Evolutionary conservation across 2,329 filamentous ascomycete genomes (phyloP).

Genomic region (Botryotinia calthae): DNA sequence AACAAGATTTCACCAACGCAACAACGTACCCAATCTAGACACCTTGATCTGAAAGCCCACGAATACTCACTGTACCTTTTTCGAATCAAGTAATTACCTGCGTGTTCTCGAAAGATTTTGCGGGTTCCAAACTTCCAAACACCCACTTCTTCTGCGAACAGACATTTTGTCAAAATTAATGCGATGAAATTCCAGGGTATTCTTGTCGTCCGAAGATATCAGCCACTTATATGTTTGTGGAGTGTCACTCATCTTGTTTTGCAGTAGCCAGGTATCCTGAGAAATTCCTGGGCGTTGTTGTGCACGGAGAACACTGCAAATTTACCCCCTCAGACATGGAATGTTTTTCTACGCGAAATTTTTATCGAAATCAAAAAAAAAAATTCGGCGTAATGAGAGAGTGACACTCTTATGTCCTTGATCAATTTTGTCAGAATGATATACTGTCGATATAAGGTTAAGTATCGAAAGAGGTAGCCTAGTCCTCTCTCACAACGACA

Average conservation of each 20-base stretch:
- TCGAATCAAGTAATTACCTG: not conserved
- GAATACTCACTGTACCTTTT: not conserved
- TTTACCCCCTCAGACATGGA: not conserved
- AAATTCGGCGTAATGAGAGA: not conserved
- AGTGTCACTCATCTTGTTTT: not conserved
- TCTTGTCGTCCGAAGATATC: not conserved
- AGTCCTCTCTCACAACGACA: not conserved
- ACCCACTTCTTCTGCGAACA: not conserved
- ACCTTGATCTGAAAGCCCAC: not conserved
- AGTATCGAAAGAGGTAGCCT: not conserved
- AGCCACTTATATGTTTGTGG: not conserved
- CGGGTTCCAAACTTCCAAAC: not conserved
- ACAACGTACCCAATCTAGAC: not conserved
- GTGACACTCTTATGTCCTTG: not conserved
- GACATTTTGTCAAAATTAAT: not conserved
- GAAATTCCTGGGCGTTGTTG: not conserved
- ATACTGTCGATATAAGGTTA: not conserved
- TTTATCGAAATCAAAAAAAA: not conserved
- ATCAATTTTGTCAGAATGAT: not conserved
- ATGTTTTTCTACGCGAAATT: not conserved
- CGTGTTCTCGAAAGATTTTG: not conserved
- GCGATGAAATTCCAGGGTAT: not conserved
- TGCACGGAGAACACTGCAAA: not conserved
- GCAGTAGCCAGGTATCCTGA: not conserved
- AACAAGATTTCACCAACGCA: not conserved